These are phyloP conservation scores for Starmerella bombi DNA, from an alignment of 805 yeast species.

Conservation along the genomic window DNA sequence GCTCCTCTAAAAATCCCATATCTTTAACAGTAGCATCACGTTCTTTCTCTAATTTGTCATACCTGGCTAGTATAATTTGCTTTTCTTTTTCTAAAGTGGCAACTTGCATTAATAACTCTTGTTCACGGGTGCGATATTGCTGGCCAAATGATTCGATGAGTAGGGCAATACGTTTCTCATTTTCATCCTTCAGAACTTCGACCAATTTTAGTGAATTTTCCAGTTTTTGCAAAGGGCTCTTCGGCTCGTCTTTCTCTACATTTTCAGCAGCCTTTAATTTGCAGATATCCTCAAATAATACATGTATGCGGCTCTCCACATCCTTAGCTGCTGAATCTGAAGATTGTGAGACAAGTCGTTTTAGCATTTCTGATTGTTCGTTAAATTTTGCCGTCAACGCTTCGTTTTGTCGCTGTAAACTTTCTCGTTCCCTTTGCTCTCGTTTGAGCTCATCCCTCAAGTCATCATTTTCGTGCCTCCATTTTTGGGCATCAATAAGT, in stretches of 20 bases:
- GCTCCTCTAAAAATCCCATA: slow-evolving; percentile 13
- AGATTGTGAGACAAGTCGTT: too few species aligned
- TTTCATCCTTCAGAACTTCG: slow-evolving; percentile 7
- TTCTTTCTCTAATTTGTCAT: slow-evolving; percentile 12
- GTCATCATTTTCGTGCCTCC: slow-evolving; percentile 2
- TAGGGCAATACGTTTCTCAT: slow-evolving; percentile 5
- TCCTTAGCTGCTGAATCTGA: slow-evolving; percentile 1
- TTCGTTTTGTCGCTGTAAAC: background rate
- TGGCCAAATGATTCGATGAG: slow-evolving; percentile 10
- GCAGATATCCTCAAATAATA: slow-evolving; percentile 6
- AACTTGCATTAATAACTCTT: slow-evolving; percentile 10
- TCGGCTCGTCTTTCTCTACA: background rate
- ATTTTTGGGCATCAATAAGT: slow-evolving; percentile 11
- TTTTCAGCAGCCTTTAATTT: slow-evolving; percentile 1
- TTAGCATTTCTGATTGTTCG: slow-evolving; percentile 1
- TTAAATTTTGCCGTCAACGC: slow-evolving; percentile 1
- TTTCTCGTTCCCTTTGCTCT: slow-evolving; percentile 2
- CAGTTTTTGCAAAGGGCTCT: slow-evolving; percentile 6
- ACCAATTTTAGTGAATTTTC: slow-evolving; percentile 3
- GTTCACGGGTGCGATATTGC: slow-evolving; percentile 15
- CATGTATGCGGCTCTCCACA: slow-evolving; percentile 4
- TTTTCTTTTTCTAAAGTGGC: slow-evolving; percentile 8
- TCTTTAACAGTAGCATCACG: slow-evolving; percentile 4
- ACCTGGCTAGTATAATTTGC: slow-evolving; percentile 10
- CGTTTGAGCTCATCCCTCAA: slow-evolving; percentile 5